Percentiles rank a stretch among this genome's conserved stretches.
Evolutionary conservation across 257 asterid genomes (phyloP).

Genomic region (Solanum pinnatisectum): DNA sequence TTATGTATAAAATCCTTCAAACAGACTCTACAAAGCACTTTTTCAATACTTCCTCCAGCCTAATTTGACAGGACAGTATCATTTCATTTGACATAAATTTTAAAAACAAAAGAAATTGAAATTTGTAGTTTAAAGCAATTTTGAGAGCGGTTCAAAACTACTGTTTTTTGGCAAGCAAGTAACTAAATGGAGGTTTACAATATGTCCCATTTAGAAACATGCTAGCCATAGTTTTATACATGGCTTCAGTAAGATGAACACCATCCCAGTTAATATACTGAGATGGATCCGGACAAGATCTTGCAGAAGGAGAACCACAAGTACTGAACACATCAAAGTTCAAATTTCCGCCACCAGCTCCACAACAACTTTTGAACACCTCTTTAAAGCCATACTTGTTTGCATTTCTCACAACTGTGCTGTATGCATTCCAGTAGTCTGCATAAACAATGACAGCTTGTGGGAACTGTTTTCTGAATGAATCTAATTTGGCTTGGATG

Average conservation of each 20-base stretch:
- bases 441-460: constrained; percentile 45
- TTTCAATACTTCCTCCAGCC: background rate
- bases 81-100: too few species aligned
- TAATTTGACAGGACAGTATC: background rate
- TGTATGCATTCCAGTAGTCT: constrained; percentile 52
- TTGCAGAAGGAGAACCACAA: constrained; percentile 54
- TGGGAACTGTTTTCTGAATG: constrained; percentile 36
- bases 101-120: background rate
- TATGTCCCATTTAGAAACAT: constrained; percentile 35
- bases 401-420: constrained; percentile 23
- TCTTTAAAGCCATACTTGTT: constrained; percentile 44
- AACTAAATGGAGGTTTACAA: constrained; percentile 41
- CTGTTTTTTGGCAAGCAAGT: constrained; percentile 14
- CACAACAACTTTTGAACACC: constrained; percentile 61
- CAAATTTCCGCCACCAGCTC: constrained; percentile 39
- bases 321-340: constrained; percentile 40
- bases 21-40: background rate
- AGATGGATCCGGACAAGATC: constrained; percentile 46
- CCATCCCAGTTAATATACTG: constrained; percentile 87
- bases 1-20: background rate
- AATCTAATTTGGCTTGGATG: constrained; percentile 31
- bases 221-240: constrained; percentile 50
- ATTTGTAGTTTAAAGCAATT: background rate
- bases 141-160: background rate
- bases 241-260: constrained; percentile 84